phyloP scores from a whole-genome alignment of 495 filamentous ascomycete genomes.

The Thermothielavioides terrestris region DNA sequence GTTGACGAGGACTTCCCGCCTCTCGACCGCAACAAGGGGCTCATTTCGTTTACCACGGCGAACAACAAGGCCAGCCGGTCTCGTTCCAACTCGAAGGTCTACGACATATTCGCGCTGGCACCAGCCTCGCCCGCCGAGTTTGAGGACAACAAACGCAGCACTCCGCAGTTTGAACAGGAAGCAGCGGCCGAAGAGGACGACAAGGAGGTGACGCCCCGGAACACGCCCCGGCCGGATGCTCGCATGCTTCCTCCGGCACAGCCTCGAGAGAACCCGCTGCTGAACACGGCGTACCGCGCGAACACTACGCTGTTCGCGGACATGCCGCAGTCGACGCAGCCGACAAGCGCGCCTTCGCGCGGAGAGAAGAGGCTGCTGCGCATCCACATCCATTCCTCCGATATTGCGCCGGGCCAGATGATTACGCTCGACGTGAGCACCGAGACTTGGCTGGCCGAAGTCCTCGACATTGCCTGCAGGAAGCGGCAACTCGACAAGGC shows the following conservation, averaged over 20 bases:
- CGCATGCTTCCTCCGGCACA: constrained; percentile 18
- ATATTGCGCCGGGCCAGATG: constrained; percentile 50
- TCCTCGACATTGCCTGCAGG: constrained; percentile 83
- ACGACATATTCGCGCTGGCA: constrained; percentile 88
- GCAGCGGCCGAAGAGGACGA: constrained; percentile 37
- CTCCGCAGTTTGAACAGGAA: constrained; percentile 60
- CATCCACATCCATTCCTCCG: constrained; percentile 67
- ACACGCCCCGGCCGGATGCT: constrained; percentile 37
- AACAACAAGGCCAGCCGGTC: constrained; percentile 66
- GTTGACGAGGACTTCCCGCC: constrained; percentile 94
- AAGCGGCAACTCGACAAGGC: constrained; percentile 84
- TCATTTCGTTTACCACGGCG: constrained; percentile 82
- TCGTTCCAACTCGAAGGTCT: constrained; percentile 70
- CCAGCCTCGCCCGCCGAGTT: constrained; percentile 70
- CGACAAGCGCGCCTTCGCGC: constrained; percentile 46
- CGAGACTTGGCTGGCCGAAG: constrained; percentile 89
- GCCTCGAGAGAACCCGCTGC: constrained; percentile 50
- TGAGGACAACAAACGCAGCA: constrained; percentile 65
- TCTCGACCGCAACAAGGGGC: constrained; percentile 64
- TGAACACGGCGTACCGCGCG: constrained; percentile 48
- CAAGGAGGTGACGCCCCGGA: constrained; percentile 32
- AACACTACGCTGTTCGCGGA: constrained; percentile 52
- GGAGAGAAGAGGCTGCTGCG: constrained; percentile 80
- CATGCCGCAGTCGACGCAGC: constrained; percentile 53
- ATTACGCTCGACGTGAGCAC: constrained; percentile 77